Conservation (phyloP, 148 eudicot species). For the Vaccinium vitisidaea region DNA sequence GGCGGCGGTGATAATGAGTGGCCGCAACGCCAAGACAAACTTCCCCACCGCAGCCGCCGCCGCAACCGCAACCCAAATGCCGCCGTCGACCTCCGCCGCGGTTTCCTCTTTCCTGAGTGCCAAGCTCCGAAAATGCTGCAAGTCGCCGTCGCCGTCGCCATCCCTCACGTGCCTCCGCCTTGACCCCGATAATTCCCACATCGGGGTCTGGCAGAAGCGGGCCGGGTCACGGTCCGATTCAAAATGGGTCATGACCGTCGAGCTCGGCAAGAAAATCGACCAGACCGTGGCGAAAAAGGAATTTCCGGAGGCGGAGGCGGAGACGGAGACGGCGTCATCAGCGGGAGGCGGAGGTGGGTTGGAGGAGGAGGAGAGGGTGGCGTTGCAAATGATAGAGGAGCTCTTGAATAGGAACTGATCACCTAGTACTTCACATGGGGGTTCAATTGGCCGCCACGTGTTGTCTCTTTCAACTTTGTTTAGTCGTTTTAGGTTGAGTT, state of each 20-base stretch:
- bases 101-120: constrained; percentile 31
- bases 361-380: constrained; percentile 57
- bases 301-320: not conserved
- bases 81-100: constrained; percentile 15
- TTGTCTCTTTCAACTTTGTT: not conserved
- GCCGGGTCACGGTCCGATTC: constrained; percentile 40
- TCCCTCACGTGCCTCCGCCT: constrained; percentile 55
- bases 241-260: constrained; percentile 54
- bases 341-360: constrained; percentile 13
- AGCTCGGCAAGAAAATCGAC: constrained; percentile 33
- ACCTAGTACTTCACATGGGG: not conserved
- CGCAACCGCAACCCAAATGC: not conserved
- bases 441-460: not conserved
- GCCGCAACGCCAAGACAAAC: constrained; percentile 53
- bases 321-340: not conserved
- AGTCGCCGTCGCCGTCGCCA: constrained; percentile 36
- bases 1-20: constrained; percentile 49
- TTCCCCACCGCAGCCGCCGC: constrained; percentile 32
- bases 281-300: too few species aligned
- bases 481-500: not conserved
- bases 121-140: constrained; percentile 43
- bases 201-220: constrained; percentile 59
- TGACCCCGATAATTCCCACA: constrained; percentile 48
- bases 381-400: constrained; percentile 71
- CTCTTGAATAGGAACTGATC: constrained; percentile 40